Conservation (phyloP, 2,329 filamentous ascomycete genomes). For the Colletotrichum abscissum region DNA sequence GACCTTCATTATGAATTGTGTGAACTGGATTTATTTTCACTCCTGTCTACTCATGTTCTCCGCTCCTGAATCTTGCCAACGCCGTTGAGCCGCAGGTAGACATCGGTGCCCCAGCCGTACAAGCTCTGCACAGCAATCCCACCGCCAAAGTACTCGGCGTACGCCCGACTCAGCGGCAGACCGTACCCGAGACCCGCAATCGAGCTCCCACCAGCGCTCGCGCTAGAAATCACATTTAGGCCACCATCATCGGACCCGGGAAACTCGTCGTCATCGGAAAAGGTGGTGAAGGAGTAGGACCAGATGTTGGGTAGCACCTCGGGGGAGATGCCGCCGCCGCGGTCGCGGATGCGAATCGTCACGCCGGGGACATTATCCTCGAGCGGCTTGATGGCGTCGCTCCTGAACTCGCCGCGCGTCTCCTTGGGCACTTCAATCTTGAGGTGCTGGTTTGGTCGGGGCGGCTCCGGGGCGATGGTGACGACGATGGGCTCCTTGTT, state of each 20-base stretch:
- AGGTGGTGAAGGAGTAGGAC: conserved; percentile 98
- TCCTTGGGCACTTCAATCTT: conserved; percentile 50
- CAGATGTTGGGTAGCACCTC: conserved; percentile 89
- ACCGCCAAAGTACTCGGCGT: conserved; percentile 98
- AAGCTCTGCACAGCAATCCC: conserved; percentile 95
- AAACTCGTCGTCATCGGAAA: conserved; percentile 70
- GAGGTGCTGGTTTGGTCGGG: conserved; percentile 46
- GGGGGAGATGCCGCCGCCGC: conserved; percentile 91
- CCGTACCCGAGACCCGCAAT: conserved; percentile 96
- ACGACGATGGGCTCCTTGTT: conserved; percentile 87
- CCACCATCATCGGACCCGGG: conserved; percentile 69
- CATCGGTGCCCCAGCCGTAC: conserved; percentile 88
- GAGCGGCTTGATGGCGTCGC: conserved; percentile 65
- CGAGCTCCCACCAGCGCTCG: conserved; percentile 79
- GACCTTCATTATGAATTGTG: background rate
- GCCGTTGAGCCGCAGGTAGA: conserved; percentile 73
- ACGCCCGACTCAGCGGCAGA: conserved; percentile 87
- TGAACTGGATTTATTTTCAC: background rate
- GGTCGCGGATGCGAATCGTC: conserved; percentile 93
- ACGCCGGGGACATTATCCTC: conserved; percentile 82
- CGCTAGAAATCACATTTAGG: conserved; percentile 79
- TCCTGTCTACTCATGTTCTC: background rate
- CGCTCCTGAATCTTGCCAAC: conserved; percentile 64
- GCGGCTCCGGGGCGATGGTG: conserved; percentile 82
- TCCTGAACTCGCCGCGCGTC: conserved; percentile 53